Evolutionary conservation across 2,329 filamentous ascomycete genomes (phyloP).

Genomic region (Aulographum hederae): DNA sequence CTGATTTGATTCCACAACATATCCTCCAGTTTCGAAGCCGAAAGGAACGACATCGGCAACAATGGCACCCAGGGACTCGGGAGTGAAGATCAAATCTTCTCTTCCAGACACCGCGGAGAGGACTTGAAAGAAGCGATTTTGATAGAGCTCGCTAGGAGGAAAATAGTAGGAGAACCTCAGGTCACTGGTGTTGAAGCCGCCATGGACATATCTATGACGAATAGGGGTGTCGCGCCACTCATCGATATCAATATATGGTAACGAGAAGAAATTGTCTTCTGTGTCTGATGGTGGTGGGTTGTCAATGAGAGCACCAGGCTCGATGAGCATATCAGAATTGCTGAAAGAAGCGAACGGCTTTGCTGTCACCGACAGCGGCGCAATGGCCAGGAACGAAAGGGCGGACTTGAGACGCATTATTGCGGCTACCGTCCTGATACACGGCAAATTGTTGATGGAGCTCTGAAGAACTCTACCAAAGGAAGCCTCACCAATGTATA

Average conservation of each 20-base stretch:
- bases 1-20: slow-evolving; percentile 2
- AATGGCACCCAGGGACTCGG: background rate
- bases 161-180: slow-evolving; percentile 2
- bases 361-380: too few species aligned
- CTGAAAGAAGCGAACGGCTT: too few species aligned
- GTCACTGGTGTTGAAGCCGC: slow-evolving; percentile 1
- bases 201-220: slow-evolving; percentile 1
- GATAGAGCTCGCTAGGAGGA: background rate
- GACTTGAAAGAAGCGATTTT: slow-evolving; percentile 1
- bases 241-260: slow-evolving; percentile 1
- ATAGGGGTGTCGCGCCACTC: background rate
- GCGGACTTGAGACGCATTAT: too few species aligned
- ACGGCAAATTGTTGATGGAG: too few species aligned
- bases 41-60: slow-evolving; percentile 1
- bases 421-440: too few species aligned
- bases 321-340: too few species aligned
- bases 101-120: slow-evolving; percentile 1
- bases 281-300: too few species aligned
- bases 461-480: too few species aligned
- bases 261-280: too few species aligned
- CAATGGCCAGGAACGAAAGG: too few species aligned
- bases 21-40: slow-evolving; percentile 1
- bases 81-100: background rate
- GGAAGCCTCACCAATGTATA: too few species aligned
- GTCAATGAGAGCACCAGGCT: too few species aligned